phyloP scores from a whole-genome alignment of 1,284 basidiomycete genomes.

The Violaceomyces palustris region DNA sequence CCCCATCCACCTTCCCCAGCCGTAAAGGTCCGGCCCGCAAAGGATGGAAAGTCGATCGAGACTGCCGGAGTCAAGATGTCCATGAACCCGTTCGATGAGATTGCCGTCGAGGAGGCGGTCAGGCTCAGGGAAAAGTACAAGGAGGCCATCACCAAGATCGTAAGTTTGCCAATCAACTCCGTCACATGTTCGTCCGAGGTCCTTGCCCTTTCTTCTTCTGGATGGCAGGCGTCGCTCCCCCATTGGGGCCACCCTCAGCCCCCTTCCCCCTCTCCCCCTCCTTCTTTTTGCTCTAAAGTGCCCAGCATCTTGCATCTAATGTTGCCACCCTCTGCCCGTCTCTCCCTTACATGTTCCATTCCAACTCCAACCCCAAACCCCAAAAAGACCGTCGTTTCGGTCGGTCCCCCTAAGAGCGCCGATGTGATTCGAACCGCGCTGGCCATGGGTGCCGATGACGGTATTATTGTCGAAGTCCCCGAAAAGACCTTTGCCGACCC shows the following conservation, averaged over 20 bases:
- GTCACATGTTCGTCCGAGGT: too few relatives aligned
- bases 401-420: conserved; percentile 81
- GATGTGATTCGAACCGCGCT: conserved; percentile 93
- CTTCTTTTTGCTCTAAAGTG: too few relatives aligned
- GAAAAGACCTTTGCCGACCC: conserved; percentile 60
- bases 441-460: conserved; percentile 94
- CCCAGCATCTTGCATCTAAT: too few relatives aligned
- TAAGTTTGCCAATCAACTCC: conserved; percentile 27
- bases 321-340: too few relatives aligned
- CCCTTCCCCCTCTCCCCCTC: background rate
- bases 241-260: too few relatives aligned
- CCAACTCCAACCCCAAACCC: too few relatives aligned
- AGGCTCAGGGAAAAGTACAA: conserved; percentile 76
- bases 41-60: conserved; percentile 52
- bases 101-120: conserved; percentile 92
- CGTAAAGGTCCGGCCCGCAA: conserved; percentile 51
- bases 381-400: conserved; percentile 69
- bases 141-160: conserved; percentile 55
- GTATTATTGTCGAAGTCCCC: conserved; percentile 76
- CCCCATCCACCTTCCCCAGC: too few relatives aligned
- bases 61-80: conserved; percentile 52
- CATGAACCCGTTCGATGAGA: conserved; percentile 57
- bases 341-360: too few relatives aligned
- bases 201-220: too few relatives aligned
- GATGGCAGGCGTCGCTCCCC: too few relatives aligned